Conservation (phyloP, 306 rosid genomes). For the Cercis canadensis region DNA sequence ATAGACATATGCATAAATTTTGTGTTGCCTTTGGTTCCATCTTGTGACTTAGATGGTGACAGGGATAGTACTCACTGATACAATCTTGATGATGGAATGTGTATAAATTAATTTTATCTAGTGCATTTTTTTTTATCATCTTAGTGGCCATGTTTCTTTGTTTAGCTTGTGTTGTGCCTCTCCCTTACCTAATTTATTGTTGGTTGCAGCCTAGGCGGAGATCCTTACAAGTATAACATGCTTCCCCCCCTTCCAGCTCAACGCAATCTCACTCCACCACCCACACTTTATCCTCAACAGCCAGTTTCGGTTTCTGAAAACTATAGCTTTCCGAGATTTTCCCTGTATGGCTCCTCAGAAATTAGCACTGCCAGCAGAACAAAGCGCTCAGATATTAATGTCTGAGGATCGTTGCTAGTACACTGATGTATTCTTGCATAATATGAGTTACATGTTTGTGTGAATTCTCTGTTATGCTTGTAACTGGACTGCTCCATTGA, state of each 20-base stretch:
- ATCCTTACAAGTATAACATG: constrained; percentile 73
- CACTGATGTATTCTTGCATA: constrained; percentile 38
- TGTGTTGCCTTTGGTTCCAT: too few species aligned
- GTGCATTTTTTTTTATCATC: too few species aligned
- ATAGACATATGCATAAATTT: too few species aligned
- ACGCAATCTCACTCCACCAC: constrained; percentile 91
- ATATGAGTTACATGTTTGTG: constrained; percentile 35
- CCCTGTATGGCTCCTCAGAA: constrained; percentile 66
- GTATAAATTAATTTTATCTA: too few species aligned
- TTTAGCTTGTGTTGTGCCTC: constrained; percentile 7
- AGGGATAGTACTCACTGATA: too few species aligned
- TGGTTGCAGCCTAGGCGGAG: constrained; percentile 56
- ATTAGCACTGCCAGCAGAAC: constrained; percentile 60
- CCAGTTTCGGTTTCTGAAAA: constrained; percentile 83
- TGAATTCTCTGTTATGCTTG: constrained; percentile 40
- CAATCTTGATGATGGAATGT: too few species aligned
- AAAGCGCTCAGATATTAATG: constrained; percentile 91
- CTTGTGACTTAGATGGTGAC: too few species aligned
- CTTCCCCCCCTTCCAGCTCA: constrained; percentile 98
- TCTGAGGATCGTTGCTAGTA: constrained; percentile 45
- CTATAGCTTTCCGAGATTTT: constrained; percentile 76
- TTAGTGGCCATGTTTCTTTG: background rate
- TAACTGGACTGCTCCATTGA: constrained; percentile 44
- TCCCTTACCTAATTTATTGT: constrained; percentile 27
- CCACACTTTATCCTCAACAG: constrained; percentile 96